Percentiles rank a stretch among this genome's conserved stretches.
phyloP scores from a whole-genome alignment of 1,139 yeast genomes.

The Yamadazyma pseudoaaseri region DNA sequence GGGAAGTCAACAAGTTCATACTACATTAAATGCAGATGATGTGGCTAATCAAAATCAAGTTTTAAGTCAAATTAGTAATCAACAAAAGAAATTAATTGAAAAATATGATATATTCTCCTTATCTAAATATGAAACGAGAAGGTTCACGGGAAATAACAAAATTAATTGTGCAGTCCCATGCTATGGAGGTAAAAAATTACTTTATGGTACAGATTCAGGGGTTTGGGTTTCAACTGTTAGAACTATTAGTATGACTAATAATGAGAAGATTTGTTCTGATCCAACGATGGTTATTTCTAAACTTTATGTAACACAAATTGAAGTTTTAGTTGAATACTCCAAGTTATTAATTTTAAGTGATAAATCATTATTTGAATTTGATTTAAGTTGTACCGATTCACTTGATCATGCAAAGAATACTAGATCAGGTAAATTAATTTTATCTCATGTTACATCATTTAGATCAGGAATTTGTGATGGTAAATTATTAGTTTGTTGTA shows the following conservation, averaged over 20 bases:
- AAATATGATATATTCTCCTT: conserved; percentile 79
- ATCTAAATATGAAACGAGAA: conserved; percentile 69
- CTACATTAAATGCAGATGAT: conserved; percentile 48
- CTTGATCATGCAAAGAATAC: conserved; percentile 70
- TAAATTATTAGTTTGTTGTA: conserved; percentile 83
- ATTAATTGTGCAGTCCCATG: conserved; percentile 93
- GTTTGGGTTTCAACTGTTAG: conserved; percentile 73
- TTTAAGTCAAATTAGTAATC: conserved; percentile 73
- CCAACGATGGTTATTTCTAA: conserved; percentile 81
- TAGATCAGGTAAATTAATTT: conserved; percentile 72
- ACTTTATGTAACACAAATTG: conserved; percentile 81
- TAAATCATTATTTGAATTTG: conserved; percentile 80
- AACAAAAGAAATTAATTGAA: conserved; percentile 70
- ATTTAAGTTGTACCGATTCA: conserved; percentile 64
- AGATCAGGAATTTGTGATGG: conserved; percentile 93
- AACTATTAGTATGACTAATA: conserved; percentile 42
- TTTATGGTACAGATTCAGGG: conserved; percentile 92
- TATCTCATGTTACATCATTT: conserved; percentile 84
- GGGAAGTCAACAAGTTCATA: conserved; percentile 46
- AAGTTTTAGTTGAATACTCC: conserved; percentile 89
- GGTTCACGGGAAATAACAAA: conserved; percentile 67
- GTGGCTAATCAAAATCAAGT: conserved; percentile 73
- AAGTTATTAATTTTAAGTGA: conserved; percentile 81
- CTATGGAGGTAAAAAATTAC: conserved; percentile 88
- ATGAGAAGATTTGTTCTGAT: conserved; percentile 55